Percentiles rank a stretch among this genome's conserved stretches.
phyloP scores from a whole-genome alignment of 108 stramenopile genomes.

The Cyclotella baltica region DNA sequence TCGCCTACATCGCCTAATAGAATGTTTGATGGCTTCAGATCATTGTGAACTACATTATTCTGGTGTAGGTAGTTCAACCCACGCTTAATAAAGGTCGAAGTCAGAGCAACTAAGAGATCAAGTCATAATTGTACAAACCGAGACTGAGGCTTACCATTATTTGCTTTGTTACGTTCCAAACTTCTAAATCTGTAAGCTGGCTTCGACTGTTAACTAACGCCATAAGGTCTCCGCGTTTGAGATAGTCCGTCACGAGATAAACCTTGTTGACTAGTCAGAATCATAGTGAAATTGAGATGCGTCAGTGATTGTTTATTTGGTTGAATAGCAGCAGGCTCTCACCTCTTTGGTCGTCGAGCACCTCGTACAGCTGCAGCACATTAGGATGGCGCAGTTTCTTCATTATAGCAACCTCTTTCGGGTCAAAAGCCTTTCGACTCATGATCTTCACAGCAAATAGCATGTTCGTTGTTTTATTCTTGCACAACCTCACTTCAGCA shows the following conservation, averaged over 20 bases:
- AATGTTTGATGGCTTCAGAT: conserved; percentile 43
- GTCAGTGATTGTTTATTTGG: neutral
- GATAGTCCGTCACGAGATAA: conserved; percentile 81
- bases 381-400: conserved; percentile 41
- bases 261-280: conserved; percentile 72
- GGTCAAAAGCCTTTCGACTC: conserved; percentile 61
- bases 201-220: conserved; percentile 55
- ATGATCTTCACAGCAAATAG: conserved; percentile 81
- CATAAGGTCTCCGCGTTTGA: conserved; percentile 77
- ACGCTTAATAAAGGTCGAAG: neutral
- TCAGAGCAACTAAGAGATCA: neutral
- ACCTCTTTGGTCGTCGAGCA: conserved; percentile 46
- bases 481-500: conserved; percentile 71
- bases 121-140: neutral
- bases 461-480: conserved; percentile 59
- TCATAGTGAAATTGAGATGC: neutral
- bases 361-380: conserved; percentile 38
- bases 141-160: conserved; percentile 12
- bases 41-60: conserved; percentile 48
- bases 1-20: conserved; percentile 26
- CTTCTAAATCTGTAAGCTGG: conserved; percentile 7
- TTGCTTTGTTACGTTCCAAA: conserved; percentile 23
- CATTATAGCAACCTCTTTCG: conserved; percentile 83
- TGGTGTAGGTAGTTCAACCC: conserved; percentile 34
- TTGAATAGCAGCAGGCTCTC: neutral